Conservation (phyloP, 1,139 yeast species). For the Pneumocystis sp. region DNA sequence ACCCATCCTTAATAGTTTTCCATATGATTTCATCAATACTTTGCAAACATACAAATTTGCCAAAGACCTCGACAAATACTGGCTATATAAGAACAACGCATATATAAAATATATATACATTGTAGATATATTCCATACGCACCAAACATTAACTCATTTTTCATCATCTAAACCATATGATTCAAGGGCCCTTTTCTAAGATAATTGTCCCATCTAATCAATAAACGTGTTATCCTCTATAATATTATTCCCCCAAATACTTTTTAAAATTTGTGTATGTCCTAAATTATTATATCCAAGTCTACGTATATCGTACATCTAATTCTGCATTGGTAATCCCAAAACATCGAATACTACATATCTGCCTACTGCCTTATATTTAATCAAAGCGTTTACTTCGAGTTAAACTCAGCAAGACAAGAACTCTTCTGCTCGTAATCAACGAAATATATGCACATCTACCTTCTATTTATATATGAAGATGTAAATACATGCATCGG, state of each 20-base stretch:
- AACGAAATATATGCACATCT: too few species aligned
- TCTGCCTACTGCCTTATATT: slow-evolving; percentile 80
- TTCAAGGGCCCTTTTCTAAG: slow-evolving; percentile 83
- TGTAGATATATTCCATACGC: not conserved
- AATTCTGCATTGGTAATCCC: slow-evolving; percentile 92
- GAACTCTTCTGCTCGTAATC: not conserved
- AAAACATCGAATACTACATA: slow-evolving; percentile 81
- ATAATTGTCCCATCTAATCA: slow-evolving; percentile 79
- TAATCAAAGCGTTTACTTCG: slow-evolving; percentile 40
- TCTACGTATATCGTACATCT: slow-evolving; percentile 26
- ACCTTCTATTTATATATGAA: too few species aligned
- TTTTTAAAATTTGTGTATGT: slow-evolving; percentile 49
- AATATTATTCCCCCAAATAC: slow-evolving; percentile 81
- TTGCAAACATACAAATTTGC: slow-evolving; percentile 94
- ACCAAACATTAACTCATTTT: slow-evolving; percentile 86
- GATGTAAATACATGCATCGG: too few species aligned
- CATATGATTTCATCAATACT: slow-evolving; percentile 79
- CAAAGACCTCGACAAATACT: slow-evolving; percentile 86
- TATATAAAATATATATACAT: too few species aligned
- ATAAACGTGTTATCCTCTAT: slow-evolving; percentile 93
- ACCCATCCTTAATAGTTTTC: slow-evolving; percentile 90
- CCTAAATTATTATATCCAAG: slow-evolving; percentile 18
- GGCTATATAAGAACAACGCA: too few species aligned
- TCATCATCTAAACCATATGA: slow-evolving; percentile 70
- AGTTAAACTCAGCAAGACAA: slow-evolving; percentile 39